Base-by-base conservation (phyloP, 805 yeast species). In the Candida khao-thaluensis region DNA sequence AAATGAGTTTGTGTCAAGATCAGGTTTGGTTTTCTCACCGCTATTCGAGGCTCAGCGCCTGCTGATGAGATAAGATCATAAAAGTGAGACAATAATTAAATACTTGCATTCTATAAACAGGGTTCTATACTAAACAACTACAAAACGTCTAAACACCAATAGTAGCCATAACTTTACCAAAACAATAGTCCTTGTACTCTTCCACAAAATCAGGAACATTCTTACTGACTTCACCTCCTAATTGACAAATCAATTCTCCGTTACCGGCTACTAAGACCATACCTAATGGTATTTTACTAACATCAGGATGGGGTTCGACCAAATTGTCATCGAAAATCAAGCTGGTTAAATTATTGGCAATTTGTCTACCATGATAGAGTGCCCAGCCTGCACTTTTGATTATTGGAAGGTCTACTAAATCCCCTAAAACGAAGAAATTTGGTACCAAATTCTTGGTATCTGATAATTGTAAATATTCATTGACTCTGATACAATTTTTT, bases 301-400 rank as follows among this genome's bases (percentile, higher is more conserved):
- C 37, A 37, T 66, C 66, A 1, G 66, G 64, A 38, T 59, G 50
- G 3, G 59, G 57, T 46, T 67, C 72, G 17, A 61, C 57, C 31
- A 67, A 45, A 33, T 50, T 45, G 11, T 50, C 50, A 23, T 64
- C 62, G 30, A 57, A 47, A 1, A 66, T 52, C 14, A 55, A 30
- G 29, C 59, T 53, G 5, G 59, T 47, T 24, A 68, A 45, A 40
- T 68, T 68, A 43, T 64, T 62, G 11, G 72, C 71, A 7, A 53
- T 62, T 37, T 53, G 64, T 29, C 70, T 50, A 2, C 72, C 72
- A 61, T 60, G 64, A 45, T 63, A 67, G 51, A 66, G 57, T 3
- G 72, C 72, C 72, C 72, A 68, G 2, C 73, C 73, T 2, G 73
- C 72, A 32, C 67, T 60, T 50, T 68, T 68, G 44, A 68, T 64